A percentile compares a stretch with the other conserved stretches of the same genome.
Conservation (phyloP, 2,329 filamentous ascomycete species). For the Colletotrichum orbiculare region DNA sequence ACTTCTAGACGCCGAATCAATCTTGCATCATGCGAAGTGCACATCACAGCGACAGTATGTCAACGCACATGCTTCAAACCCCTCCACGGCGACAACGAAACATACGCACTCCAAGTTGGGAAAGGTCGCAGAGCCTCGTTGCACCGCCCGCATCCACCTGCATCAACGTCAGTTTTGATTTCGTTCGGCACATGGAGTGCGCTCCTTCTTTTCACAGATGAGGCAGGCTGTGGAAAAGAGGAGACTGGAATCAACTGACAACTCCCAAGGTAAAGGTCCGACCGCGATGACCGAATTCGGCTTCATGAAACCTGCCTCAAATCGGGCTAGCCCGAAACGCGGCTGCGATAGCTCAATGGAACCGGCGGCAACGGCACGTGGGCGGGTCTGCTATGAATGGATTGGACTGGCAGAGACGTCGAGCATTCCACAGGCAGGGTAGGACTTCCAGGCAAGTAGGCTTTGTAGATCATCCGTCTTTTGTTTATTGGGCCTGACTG, state of each 20-base stretch:
- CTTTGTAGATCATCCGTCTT: too few relatives aligned
- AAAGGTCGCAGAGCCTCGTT: neutral
- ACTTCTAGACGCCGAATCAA: too few relatives aligned
- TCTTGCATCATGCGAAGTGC: too few relatives aligned
- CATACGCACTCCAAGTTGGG: neutral
- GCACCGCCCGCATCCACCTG: neutral
- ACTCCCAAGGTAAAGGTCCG: slow-evolving; percentile 13
- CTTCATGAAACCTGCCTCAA: slow-evolving; percentile 27
- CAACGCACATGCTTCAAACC: neutral
- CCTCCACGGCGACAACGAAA: neutral
- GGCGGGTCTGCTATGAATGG: neutral
- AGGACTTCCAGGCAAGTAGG: neutral
- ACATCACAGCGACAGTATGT: too few relatives aligned
- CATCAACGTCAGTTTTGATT: neutral
- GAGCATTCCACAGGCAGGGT: neutral
- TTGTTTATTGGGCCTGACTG: too few relatives aligned
- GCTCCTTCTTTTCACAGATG: neutral
- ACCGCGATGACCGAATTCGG: neutral
- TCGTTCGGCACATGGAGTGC: neutral
- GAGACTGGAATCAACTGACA: neutral
- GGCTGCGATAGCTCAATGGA: slow-evolving; percentile 13
- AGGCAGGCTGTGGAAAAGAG: neutral
- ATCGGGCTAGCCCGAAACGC: slow-evolving; percentile 30
- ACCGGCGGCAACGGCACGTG: slow-evolving; percentile 9
- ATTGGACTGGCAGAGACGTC: neutral